phyloP scores from a whole-genome alignment of 75 land plant genomes.

The Azolla pinnata region DNA sequence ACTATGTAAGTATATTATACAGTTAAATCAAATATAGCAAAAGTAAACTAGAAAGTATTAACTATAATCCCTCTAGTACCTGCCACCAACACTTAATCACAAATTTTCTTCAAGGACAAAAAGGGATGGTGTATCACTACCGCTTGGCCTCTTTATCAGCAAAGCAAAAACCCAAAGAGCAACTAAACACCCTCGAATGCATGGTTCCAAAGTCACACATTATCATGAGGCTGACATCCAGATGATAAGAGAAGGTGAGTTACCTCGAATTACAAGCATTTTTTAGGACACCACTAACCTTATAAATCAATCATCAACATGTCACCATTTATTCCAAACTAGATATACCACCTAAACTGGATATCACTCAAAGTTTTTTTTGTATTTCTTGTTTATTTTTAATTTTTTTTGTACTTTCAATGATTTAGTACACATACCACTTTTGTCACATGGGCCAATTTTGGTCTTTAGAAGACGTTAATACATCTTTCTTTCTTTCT shows the following conservation, averaged over 20 bases:
- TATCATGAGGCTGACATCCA: not conserved
- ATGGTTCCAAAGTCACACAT: not conserved
- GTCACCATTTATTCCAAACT: not conserved
- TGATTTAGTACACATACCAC: not conserved
- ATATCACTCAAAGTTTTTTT: not conserved
- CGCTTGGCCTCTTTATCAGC: too few species aligned
- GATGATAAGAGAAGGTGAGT: not conserved
- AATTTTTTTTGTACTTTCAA: not conserved
- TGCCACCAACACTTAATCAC: not conserved
- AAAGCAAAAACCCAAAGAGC: not conserved
- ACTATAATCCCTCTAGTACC: not conserved
- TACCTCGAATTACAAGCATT: not conserved
- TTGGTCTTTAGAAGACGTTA: not conserved
- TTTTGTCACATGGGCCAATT: not conserved
- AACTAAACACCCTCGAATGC: not conserved
- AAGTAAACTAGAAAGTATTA: not conserved
- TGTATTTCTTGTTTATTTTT: not conserved
- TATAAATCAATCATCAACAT: not conserved
- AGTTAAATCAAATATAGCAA: not conserved
- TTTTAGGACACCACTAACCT: not conserved
- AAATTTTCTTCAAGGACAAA: not conserved
- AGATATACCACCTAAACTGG: not conserved
- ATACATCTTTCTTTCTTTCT: not conserved
- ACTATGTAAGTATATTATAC: not conserved
- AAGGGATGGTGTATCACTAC: not conserved